Conservation (phyloP, 2,329 filamentous ascomycete genomes). For the Monosporascus ibericus region DNA sequence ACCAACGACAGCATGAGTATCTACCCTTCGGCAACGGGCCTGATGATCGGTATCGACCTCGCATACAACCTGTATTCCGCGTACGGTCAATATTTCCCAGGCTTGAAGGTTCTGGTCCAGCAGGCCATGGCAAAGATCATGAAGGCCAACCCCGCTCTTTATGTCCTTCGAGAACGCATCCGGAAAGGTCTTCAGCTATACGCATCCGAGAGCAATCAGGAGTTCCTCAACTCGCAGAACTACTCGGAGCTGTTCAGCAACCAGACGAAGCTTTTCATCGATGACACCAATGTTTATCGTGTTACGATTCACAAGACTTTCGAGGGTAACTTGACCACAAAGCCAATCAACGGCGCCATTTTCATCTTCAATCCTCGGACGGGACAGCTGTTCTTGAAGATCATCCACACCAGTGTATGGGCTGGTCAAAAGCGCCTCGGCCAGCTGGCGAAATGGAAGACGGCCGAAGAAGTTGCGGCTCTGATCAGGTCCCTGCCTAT, state of each 20-base stretch:
- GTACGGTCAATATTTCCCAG: slow-evolving; percentile 98
- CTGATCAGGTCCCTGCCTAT: slow-evolving; percentile 92
- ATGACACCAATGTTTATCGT: slow-evolving; percentile 98
- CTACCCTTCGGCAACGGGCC: slow-evolving; percentile 90
- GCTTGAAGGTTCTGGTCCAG: slow-evolving; percentile 88
- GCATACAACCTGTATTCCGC: slow-evolving; percentile 98
- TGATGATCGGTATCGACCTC: slow-evolving; percentile 97
- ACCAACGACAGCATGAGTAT: slow-evolving; percentile 98
- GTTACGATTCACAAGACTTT: slow-evolving; percentile 99
- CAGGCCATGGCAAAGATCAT: slow-evolving; percentile 99
- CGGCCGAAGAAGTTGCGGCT: slow-evolving; percentile 97
- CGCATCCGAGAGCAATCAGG: slow-evolving; percentile 96
- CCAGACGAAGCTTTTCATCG: slow-evolving; percentile 97
- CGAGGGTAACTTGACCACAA: slow-evolving; percentile 96
- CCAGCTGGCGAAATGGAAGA: slow-evolving; percentile 98
- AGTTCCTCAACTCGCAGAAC: slow-evolving; percentile 98
- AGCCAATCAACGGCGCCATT: slow-evolving; percentile 98
- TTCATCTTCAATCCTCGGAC: slow-evolving; percentile 99
- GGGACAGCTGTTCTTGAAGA: slow-evolving; percentile 96
- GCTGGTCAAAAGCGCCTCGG: slow-evolving; percentile 98
- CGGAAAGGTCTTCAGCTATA: slow-evolving; percentile 97
- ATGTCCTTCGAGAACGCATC: slow-evolving; percentile 95
- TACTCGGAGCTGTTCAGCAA: slow-evolving; percentile 99
- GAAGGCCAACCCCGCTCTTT: slow-evolving; percentile 97
- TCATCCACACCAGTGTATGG: slow-evolving; percentile 99